phyloP scores from a whole-genome alignment of 768 basidiomycete genomes.

The Tephrocybe rancida region DNA sequence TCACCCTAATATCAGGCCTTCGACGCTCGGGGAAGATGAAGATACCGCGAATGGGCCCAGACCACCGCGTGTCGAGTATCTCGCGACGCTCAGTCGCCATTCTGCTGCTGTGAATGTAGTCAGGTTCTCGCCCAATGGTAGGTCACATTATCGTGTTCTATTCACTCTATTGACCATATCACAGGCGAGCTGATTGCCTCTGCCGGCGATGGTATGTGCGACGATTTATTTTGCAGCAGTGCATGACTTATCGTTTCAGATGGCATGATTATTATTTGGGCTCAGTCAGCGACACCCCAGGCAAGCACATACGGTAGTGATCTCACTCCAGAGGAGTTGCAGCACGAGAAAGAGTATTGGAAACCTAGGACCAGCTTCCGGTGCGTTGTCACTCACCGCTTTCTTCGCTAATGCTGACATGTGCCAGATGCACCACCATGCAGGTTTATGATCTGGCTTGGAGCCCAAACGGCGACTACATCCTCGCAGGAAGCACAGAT shows the following conservation, averaged over 20 bases:
- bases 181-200: constrained; percentile 91
- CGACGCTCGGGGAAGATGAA: constrained; percentile 50
- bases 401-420: neutral
- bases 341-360: constrained; percentile 96
- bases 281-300: constrained; percentile 74
- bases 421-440: constrained; percentile 83
- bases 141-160: constrained; percentile 20
- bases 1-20: constrained; percentile 84
- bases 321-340: constrained; percentile 72
- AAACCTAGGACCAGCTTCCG: constrained; percentile 83
- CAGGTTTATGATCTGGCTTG: constrained; percentile 98
- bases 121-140: constrained; percentile 93
- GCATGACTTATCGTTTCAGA: constrained; percentile 49
- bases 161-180: constrained; percentile 5
- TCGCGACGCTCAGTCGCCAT: constrained; percentile 91
- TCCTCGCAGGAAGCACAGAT: constrained; percentile 96
- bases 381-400: constrained; percentile 35
- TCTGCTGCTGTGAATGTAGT: constrained; percentile 96
- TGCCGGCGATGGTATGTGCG: constrained; percentile 88
- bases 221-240: constrained; percentile 5
- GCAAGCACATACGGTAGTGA: constrained; percentile 83
- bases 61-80: constrained; percentile 90
- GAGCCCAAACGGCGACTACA: constrained; percentile 93
- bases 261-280: constrained; percentile 98
- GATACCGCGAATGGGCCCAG: constrained; percentile 34